Conservation (phyloP, 257 asterid species). For the Schizonepeta tenuifolia region DNA sequence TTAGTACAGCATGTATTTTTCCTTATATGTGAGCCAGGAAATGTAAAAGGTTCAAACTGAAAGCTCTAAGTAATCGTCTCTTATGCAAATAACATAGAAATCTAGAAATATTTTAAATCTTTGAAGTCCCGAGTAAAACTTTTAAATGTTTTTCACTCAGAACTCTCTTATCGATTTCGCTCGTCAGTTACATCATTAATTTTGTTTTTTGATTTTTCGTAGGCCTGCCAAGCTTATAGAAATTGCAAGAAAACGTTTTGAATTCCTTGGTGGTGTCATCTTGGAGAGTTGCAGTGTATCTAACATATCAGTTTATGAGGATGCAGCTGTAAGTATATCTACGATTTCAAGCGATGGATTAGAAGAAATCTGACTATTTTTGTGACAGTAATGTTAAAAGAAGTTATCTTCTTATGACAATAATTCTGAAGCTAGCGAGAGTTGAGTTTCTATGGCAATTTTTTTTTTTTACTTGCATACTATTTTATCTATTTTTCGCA, state of each 20-base stretch:
- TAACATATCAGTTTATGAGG: slow-evolving; percentile 64
- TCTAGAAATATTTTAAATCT: background rate
- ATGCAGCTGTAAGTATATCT: slow-evolving; percentile 76
- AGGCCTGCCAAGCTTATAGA: slow-evolving; percentile 91
- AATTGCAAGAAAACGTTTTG: slow-evolving; percentile 67
- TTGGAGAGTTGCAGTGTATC: slow-evolving; percentile 79
- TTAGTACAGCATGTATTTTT: background rate
- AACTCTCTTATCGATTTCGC: background rate
- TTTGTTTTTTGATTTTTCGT: slow-evolving; percentile 19
- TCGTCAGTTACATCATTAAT: background rate
- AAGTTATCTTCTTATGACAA: background rate
- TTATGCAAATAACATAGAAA: background rate
- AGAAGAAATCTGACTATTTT: background rate
- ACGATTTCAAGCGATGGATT: slow-evolving; percentile 27
- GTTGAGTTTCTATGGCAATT: background rate
- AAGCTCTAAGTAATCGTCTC: background rate
- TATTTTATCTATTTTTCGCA: slow-evolving; percentile 32
- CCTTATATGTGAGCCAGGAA: background rate
- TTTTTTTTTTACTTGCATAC: background rate
- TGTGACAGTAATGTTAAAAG: background rate
- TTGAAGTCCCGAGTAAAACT: background rate
- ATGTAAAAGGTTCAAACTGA: background rate
- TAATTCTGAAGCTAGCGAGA: background rate
- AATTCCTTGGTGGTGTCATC: slow-evolving; percentile 78
- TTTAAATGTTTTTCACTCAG: background rate